These are phyloP conservation scores for Vaccinium macrocarpon DNA, from an alignment of 148 eudicot species.

Conservation along the genomic window DNA sequence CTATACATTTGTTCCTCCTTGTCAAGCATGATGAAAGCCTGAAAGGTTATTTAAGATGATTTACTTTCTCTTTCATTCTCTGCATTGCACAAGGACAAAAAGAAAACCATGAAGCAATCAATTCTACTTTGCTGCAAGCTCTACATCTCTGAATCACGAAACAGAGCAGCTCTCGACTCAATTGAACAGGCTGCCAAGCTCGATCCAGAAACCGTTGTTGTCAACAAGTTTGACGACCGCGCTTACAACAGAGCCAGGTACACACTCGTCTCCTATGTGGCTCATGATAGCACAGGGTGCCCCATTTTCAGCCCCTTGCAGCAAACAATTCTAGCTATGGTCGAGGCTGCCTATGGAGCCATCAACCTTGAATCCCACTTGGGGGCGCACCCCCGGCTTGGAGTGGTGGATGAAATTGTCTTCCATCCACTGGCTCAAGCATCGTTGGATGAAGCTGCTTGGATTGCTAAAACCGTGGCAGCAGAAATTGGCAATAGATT, in stretches of 20 bases:
- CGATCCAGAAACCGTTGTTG: slow-evolving; percentile 48
- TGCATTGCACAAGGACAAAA: slow-evolving; percentile 34
- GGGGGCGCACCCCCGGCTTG: slow-evolving; percentile 64
- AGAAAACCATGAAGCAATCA: slow-evolving; percentile 38
- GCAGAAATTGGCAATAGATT: slow-evolving; percentile 54
- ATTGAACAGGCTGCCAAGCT: slow-evolving; percentile 54
- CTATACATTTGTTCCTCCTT: neutral
- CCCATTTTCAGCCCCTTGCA: slow-evolving; percentile 58
- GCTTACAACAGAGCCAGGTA: slow-evolving; percentile 50
- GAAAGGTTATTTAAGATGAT: neutral
- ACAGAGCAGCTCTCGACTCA: slow-evolving; percentile 44
- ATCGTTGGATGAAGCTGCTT: slow-evolving; percentile 62
- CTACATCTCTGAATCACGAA: slow-evolving; percentile 53
- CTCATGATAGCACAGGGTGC: slow-evolving; percentile 55
- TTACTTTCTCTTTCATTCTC: neutral
- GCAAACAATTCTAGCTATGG: slow-evolving; percentile 51
- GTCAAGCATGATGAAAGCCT: neutral
- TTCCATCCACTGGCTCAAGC: slow-evolving; percentile 53
- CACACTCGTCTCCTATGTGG: slow-evolving; percentile 54
- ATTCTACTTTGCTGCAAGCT: slow-evolving; percentile 65
- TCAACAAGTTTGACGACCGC: slow-evolving; percentile 55
- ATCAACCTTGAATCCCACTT: slow-evolving; percentile 52
- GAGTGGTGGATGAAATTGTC: slow-evolving; percentile 59
- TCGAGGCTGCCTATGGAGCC: slow-evolving; percentile 54
- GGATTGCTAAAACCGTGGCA: slow-evolving; percentile 55